Evolutionary conservation across 495 filamentous ascomycete species (phyloP), one percentile per base, ranked within the genome.

Genomic region (Penicillium paxilli): DNA sequence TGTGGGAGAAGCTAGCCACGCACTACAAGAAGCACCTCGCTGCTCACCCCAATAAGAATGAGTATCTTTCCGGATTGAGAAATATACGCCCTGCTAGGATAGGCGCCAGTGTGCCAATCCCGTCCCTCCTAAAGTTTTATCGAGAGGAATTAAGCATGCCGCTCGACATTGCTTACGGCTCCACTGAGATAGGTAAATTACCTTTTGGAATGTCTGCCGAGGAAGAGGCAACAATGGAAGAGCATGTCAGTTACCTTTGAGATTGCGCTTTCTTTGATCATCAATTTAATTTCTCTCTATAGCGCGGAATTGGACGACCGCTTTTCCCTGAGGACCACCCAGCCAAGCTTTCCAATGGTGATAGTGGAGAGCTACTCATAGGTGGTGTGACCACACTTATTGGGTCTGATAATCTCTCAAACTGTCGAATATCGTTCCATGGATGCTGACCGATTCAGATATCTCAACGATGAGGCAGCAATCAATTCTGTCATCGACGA

Each of bases 321-420:
- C 25, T 28, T 5, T 28, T 5, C 10, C 25, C 25, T 10, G 10
- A n/a, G n/a, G n/a, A 28, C 25, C 25, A 28, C 25, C 38, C 38
- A n/a, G 38, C 19, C 38, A 42, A 42, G 38, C 38, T 42, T 42
- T 42, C 38, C 8, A 19, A 42, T 42, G 38, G 38, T 42, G 38
- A 20, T 22, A 17, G 21, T 42, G 38, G 38, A 42, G 38, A 42
- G 38, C 16, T 42, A n/a, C 38, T 42, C 1, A 22, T 42, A 9
- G 38, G 38, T n/a, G 38, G 38, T 14, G 16, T 42, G 16, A 19
- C 10, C 9, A 42, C 38, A 8, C 19, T 42, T 7, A 19, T 42
- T 4, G 38, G 38, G 9, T 42, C 2, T 9, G 38, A 4, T 38
- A 38, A 14, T 38, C 33, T 0, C 14, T 38, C 14, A 38, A n/a